phyloP scores from a whole-genome alignment of 208 protist genomes.

The Wallacemonas sp. region DNA sequence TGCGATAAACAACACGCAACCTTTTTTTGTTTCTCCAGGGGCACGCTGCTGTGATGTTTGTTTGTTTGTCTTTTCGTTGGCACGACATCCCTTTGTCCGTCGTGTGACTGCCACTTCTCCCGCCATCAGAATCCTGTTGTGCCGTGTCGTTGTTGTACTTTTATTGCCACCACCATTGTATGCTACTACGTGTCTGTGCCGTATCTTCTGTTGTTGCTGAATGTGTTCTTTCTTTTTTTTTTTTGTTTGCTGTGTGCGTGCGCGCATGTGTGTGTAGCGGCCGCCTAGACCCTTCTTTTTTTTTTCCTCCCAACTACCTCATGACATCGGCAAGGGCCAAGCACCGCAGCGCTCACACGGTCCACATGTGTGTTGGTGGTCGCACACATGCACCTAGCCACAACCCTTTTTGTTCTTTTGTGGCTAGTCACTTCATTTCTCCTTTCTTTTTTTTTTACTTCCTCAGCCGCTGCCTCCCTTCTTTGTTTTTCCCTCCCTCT shows the following conservation, averaged over 20 bases:
- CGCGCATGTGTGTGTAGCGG: neutral
- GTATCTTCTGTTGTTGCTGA: neutral
- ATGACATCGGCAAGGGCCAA: too few species aligned
- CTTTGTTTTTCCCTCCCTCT: too few species aligned
- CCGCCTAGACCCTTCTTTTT: too few species aligned
- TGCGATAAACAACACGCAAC: too few species aligned
- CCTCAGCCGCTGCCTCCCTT: too few species aligned
- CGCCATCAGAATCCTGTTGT: neutral
- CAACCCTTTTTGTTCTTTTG: too few species aligned
- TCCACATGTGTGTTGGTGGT: too few species aligned
- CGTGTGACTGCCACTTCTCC: neutral
- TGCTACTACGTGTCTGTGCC: neutral
- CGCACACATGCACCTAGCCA: too few species aligned
- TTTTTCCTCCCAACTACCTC: neutral
- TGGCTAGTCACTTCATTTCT: too few species aligned
- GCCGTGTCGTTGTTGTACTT: neutral
- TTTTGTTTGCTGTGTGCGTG: neutral
- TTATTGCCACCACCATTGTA: neutral
- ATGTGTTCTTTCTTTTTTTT: neutral
- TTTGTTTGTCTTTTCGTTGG: constrained; percentile 3
- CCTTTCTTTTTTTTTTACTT: too few species aligned
- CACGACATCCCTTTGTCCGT: neutral
- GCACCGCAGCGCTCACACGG: too few species aligned
- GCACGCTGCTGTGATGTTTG: too few species aligned
- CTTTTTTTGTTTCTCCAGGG: constrained; percentile 11